These are phyloP conservation scores for Tanacetum coccineum DNA, from an alignment of 129 eudicot species.

Conservation along the genomic window DNA sequence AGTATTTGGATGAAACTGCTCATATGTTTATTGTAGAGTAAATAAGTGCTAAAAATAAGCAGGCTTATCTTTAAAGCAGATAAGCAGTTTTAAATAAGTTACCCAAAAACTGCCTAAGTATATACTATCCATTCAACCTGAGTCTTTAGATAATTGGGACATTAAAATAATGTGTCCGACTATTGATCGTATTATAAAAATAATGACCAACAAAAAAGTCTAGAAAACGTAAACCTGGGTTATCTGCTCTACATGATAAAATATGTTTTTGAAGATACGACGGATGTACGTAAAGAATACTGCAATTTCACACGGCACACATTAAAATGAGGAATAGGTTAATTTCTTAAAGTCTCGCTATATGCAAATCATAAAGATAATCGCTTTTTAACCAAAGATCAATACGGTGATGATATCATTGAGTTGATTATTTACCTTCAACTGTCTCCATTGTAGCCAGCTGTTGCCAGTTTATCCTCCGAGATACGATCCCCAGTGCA, in stretches of 20 bases:
- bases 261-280: slow-evolving; percentile 77
- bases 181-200: not conserved
- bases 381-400: not conserved
- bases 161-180: too few species aligned
- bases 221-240: slow-evolving; percentile 53
- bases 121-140: too few species aligned
- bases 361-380: not conserved
- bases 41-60: too few species aligned
- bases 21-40: too few species aligned
- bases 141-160: too few species aligned
- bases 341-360: not conserved
- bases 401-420: not conserved
- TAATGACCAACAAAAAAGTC: not conserved
- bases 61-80: too few species aligned
- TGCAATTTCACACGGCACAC: slow-evolving; percentile 35
- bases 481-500: slow-evolving; percentile 89
- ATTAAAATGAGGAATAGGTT: slow-evolving; percentile 2
- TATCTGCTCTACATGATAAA: slow-evolving; percentile 82
- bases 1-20: too few species aligned
- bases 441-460: slow-evolving; percentile 77
- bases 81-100: too few species aligned
- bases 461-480: slow-evolving; percentile 81
- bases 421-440: slow-evolving; percentile 51
- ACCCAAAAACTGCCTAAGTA: too few species aligned
- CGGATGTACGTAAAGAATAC: slow-evolving; percentile 82